phyloP scores from a whole-genome alignment of 495 filamentous ascomycete genomes.

The Talaromyces nanjingensis region DNA sequence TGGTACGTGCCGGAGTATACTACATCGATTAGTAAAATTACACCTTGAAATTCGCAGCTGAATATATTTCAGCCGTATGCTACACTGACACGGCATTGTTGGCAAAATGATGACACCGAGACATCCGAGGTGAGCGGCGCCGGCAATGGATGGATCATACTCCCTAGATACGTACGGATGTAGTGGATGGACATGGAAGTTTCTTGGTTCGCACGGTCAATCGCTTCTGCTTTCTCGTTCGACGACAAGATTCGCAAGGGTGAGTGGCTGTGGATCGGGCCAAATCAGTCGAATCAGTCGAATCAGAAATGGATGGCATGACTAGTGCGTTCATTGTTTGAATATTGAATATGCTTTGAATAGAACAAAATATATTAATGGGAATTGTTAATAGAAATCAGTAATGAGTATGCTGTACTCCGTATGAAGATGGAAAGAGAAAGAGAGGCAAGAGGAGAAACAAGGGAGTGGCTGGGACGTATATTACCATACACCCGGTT shows the following conservation, averaged over 20 bases:
- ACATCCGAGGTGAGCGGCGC: neutral
- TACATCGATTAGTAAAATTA: neutral
- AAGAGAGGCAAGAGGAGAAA: neutral
- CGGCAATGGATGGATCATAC: neutral
- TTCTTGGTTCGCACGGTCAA: neutral
- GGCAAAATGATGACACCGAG: neutral
- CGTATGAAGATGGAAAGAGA: too few relatives aligned
- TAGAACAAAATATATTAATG: neutral
- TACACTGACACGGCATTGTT: neutral
- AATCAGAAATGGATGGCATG: neutral
- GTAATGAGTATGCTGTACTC: too few relatives aligned
- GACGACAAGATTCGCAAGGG: neutral
- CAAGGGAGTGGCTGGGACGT: neutral
- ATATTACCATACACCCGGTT: neutral
- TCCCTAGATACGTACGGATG: too few relatives aligned
- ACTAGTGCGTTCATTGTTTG: neutral
- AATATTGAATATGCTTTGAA: neutral
- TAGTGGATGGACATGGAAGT: neutral
- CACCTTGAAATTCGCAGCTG: neutral
- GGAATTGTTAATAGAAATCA: too few relatives aligned
- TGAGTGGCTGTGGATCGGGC: neutral
- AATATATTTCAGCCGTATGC: neutral
- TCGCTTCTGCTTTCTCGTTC: neutral
- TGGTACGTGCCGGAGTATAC: neutral
- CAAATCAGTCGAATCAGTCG: neutral